These are phyloP conservation scores for Apostasia ramifera DNA, from an alignment of 106 monocot genomes.

Conservation along the genomic window DNA sequence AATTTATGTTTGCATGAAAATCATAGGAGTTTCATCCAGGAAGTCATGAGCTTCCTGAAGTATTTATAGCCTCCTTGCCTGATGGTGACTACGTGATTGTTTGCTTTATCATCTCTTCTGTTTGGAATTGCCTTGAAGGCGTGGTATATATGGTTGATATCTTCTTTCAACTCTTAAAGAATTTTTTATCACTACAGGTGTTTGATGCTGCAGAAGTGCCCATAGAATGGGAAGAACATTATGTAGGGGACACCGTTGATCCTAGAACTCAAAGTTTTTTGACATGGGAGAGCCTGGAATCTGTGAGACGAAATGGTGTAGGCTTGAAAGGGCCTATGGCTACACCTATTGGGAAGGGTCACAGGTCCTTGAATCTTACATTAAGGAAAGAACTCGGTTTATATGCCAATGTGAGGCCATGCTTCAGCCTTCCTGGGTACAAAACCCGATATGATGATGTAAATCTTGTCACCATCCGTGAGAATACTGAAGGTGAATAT, in stretches of 20 bases:
- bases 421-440: conserved; percentile 76
- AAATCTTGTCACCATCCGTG: conserved; percentile 82
- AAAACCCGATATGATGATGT: conserved; percentile 90
- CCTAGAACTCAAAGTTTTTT: conserved; percentile 86
- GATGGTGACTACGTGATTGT: too few species aligned
- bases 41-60: too few species aligned
- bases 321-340: conserved; percentile 98
- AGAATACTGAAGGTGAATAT: conserved; percentile 95
- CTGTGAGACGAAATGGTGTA: conserved; percentile 71
- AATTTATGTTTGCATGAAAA: too few species aligned
- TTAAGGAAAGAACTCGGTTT: conserved; percentile 85
- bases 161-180: neutral
- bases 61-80: too few species aligned
- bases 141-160: neutral
- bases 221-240: conserved; percentile 91
- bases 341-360: conserved; percentile 97
- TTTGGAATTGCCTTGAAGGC: too few species aligned
- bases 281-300: conserved; percentile 91
- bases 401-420: conserved; percentile 88
- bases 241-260: conserved; percentile 73
- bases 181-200: conserved; percentile 37
- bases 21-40: too few species aligned
- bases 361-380: conserved; percentile 83
- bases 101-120: too few species aligned
- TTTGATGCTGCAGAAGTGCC: conserved; percentile 76